Conservation (phyloP, 371 early-diverging fungal genomes). For the Homolaphlyctis polyrhiza region DNA sequence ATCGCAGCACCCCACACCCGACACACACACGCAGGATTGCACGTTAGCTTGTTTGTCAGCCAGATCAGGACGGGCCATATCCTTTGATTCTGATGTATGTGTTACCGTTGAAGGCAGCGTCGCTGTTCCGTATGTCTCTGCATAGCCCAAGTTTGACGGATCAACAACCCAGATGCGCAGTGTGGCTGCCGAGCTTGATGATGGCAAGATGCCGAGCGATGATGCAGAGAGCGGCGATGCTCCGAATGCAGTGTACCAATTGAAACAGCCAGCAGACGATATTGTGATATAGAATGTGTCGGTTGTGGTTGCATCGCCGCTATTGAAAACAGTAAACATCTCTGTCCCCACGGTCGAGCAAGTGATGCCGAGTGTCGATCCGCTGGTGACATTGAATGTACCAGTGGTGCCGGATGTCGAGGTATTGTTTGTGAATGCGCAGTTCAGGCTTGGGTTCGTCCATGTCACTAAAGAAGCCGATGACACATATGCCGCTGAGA, state of each 20-base stretch:
- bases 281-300: conserved; percentile 20
- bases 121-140: conserved; percentile 11
- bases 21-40: too few species aligned
- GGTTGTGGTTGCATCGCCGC: conserved; percentile 11
- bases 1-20: too few species aligned
- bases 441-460: conserved; percentile 6
- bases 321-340: conserved; percentile 7
- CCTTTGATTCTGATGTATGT: too few species aligned
- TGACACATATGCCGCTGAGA: conserved; percentile 7
- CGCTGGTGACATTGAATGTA: not conserved
- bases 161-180: conserved; percentile 14
- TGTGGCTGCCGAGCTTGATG: not conserved
- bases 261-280: conserved; percentile 5
- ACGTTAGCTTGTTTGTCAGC: too few species aligned
- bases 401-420: too few species aligned
- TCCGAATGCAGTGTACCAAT: conserved; percentile 11
- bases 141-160: conserved; percentile 4
- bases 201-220: not conserved
- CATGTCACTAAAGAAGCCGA: conserved; percentile 10
- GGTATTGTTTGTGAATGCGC: not conserved
- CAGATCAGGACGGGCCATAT: too few species aligned
- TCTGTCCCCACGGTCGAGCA: conserved; percentile 11
- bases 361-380: not conserved
- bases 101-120: conserved; percentile 8
- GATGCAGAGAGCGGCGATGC: not conserved